A percentile compares a stretch with the other conserved stretches of the same genome.
phyloP scores from a whole-genome alignment of 2,329 filamentous ascomycete species.

The Ilyonectria mors-panacis region DNA sequence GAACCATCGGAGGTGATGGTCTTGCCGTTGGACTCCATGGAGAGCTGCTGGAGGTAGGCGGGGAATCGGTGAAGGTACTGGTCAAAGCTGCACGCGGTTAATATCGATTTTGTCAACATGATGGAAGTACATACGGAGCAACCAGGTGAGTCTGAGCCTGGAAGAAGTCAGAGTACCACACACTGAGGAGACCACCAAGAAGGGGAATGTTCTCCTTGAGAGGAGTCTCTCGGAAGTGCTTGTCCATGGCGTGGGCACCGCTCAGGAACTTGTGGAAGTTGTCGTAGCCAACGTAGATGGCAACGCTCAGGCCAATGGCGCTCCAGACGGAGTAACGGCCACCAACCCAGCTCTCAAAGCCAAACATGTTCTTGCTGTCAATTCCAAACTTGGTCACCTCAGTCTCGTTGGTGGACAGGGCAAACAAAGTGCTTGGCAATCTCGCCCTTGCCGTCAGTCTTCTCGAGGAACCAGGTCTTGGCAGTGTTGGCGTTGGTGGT shows the following conservation, averaged over 20 bases:
- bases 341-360: slow-evolving; percentile 98
- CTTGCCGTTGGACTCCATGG: slow-evolving; percentile 99
- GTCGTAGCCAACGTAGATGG: slow-evolving; percentile 95
- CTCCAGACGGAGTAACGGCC: slow-evolving; percentile 99
- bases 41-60: slow-evolving; percentile 98
- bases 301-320: slow-evolving; percentile 95
- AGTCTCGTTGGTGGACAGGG: slow-evolving; percentile 93
- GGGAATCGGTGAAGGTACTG: slow-evolving; percentile 99
- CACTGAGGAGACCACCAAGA: slow-evolving; percentile 91
- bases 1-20: slow-evolving; percentile 91
- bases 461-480: slow-evolving; percentile 96
- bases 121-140: slow-evolving; percentile 78
- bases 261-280: slow-evolving; percentile 98
- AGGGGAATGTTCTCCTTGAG: slow-evolving; percentile 96
- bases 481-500: slow-evolving; percentile 97
- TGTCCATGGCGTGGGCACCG: slow-evolving; percentile 97
- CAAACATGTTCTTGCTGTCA: slow-evolving; percentile 99
- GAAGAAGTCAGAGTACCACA: slow-evolving; percentile 99
- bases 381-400: slow-evolving; percentile 99
- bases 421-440: slow-evolving; percentile 99
- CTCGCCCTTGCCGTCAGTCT: slow-evolving; percentile 80
- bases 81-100: slow-evolving; percentile 77
- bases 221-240: slow-evolving; percentile 94
- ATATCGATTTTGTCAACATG: background rate
- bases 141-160: slow-evolving; percentile 98